These are phyloP conservation scores for Ophiostoma tasmaniense DNA, from an alignment of 2,329 filamentous ascomycete genomes.

Conservation along the genomic window DNA sequence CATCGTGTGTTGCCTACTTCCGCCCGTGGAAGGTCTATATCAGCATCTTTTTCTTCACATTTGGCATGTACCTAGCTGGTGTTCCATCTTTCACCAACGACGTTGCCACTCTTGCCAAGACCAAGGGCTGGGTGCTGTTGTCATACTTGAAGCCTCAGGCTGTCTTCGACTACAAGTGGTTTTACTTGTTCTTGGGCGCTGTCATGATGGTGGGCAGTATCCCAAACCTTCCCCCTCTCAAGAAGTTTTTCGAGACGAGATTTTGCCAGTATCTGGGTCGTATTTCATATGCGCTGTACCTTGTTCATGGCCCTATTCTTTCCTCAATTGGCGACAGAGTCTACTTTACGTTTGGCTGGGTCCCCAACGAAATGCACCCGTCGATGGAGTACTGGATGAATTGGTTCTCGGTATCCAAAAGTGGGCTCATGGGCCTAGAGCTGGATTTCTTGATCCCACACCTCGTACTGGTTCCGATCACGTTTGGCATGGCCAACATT, in stretches of 20 bases:
- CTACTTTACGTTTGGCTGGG: constrained; percentile 53
- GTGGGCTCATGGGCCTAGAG: constrained; percentile 53
- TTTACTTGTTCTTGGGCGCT: constrained; percentile 56
- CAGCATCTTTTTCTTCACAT: constrained; percentile 42
- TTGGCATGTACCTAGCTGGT: constrained; percentile 51
- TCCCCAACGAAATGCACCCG: constrained; percentile 32
- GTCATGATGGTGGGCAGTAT: constrained; percentile 46
- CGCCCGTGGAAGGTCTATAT: constrained; percentile 42
- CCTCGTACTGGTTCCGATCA: constrained; percentile 50
- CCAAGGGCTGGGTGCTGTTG: constrained; percentile 52
- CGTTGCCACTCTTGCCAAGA: constrained; percentile 41
- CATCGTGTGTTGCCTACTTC: constrained; percentile 38
- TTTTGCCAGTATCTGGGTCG: constrained; percentile 55
- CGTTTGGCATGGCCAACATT: constrained; percentile 49
- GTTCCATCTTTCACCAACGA: constrained; percentile 45
- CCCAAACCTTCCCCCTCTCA: constrained; percentile 50
- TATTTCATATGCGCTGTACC: constrained; percentile 54
- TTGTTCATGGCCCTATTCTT: constrained; percentile 55
- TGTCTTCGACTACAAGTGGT: constrained; percentile 59
- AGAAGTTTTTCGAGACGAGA: constrained; percentile 48
- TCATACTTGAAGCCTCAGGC: constrained; percentile 57
- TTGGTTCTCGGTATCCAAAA: constrained; percentile 43
- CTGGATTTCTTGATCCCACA: constrained; percentile 51
- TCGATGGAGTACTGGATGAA: constrained; percentile 50
- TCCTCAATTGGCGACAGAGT: constrained; percentile 53